Conservation (phyloP, 106 monocot species). For the Chionographis japonica region DNA sequence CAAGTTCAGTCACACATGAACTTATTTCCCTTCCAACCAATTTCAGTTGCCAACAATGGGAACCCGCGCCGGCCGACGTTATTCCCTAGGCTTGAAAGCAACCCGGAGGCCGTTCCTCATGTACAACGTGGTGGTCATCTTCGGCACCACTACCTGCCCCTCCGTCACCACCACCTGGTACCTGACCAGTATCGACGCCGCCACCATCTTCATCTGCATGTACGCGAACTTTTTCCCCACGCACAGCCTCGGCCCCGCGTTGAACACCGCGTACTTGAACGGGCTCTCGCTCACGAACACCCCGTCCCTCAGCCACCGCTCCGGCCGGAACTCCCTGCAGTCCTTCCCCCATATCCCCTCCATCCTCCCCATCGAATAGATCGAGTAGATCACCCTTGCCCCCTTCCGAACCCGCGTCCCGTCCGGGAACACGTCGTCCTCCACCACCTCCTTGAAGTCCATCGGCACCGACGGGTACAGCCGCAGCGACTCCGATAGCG, state of each 20-base stretch:
- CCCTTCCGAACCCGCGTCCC: constrained; percentile 52
- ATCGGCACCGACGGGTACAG: constrained; percentile 89
- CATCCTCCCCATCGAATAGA: constrained; percentile 79
- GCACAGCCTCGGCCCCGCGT: constrained; percentile 88
- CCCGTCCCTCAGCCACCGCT: constrained; percentile 69
- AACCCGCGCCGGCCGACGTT: background rate
- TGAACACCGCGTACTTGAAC: constrained; percentile 89
- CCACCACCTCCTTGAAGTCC: constrained; percentile 74
- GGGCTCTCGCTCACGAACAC: constrained; percentile 47
- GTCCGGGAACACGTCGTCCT: constrained; percentile 74
- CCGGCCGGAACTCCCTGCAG: constrained; percentile 75
- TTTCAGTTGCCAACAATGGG: too few relatives aligned
- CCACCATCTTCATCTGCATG: constrained; percentile 94
- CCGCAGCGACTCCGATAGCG: constrained; percentile 71
- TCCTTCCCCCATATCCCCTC: constrained; percentile 82
- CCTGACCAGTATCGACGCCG: constrained; percentile 56
- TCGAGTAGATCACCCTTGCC: constrained; percentile 66
- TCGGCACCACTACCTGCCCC: constrained; percentile 64
- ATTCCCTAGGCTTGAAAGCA: constrained; percentile 33
- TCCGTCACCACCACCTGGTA: constrained; percentile 48
- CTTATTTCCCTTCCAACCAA: too few relatives aligned
- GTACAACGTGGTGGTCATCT: constrained; percentile 75
- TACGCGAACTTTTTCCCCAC: constrained; percentile 96
- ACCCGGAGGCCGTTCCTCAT: constrained; percentile 80
- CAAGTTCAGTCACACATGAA: too few relatives aligned